Percentiles rank a stretch among this genome's conserved stretches.
phyloP scores from a whole-genome alignment of 2,329 filamentous ascomycete genomes.

The Aureobasidium sp. region DNA sequence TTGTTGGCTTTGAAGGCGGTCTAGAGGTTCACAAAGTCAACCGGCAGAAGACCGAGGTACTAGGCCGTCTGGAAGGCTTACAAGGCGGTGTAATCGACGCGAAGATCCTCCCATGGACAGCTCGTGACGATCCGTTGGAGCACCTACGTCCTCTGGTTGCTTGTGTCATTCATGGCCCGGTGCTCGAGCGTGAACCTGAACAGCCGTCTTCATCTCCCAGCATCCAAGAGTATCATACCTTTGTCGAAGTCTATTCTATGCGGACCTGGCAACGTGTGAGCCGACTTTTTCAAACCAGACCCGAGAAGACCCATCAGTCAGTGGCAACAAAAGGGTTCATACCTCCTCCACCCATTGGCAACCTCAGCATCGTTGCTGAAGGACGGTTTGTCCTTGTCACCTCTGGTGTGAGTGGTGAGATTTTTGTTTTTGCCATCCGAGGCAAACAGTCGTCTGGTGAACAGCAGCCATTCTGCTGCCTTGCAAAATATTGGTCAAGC shows the following conservation, averaged over 20 bases:
- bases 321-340: constrained; percentile 56
- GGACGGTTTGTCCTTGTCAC: constrained; percentile 65
- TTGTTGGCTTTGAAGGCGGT: constrained; percentile 74
- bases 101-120: constrained; percentile 69
- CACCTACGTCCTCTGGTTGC: constrained; percentile 66
- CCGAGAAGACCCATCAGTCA: constrained; percentile 52
- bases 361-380: constrained; percentile 66
- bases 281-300: constrained; percentile 65
- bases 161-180: constrained; percentile 72
- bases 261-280: constrained; percentile 64
- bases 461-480: constrained; percentile 50
- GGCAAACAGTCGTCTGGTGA: constrained; percentile 25
- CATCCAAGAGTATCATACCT: constrained; percentile 69
- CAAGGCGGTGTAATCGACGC: constrained; percentile 74
- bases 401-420: constrained; percentile 78
- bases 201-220: constrained; percentile 24
- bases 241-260: constrained; percentile 82
- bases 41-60: constrained; percentile 62
- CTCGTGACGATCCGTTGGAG: constrained; percentile 45
- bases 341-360: constrained; percentile 63
- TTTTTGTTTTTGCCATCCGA: constrained; percentile 60
- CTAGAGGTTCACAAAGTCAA: constrained; percentile 69
- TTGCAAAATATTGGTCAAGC: constrained; percentile 86
- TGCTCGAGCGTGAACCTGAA: constrained; percentile 39
- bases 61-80: constrained; percentile 67